Evolutionary conservation across 768 basidiomycete genomes (phyloP).

Genomic region (Russula ochroleuca): DNA sequence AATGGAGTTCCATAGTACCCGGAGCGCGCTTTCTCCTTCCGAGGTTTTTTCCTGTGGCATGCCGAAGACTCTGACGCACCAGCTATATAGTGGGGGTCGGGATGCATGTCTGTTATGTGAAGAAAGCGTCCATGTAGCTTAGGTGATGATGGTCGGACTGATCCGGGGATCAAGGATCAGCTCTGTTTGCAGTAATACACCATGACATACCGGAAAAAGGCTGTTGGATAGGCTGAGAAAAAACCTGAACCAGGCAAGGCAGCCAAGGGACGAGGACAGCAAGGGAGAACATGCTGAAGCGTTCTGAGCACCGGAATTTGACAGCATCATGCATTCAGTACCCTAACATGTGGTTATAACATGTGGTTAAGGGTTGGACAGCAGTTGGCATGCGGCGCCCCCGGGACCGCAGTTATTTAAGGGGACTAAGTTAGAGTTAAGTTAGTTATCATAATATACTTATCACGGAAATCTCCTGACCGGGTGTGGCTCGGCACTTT

Average conservation of each 20-base stretch:
- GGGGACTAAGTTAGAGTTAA: background rate
- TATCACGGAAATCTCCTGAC: background rate
- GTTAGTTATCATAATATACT: background rate
- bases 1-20: constrained; percentile 65
- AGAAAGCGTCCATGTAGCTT: constrained; percentile 70
- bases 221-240: constrained; percentile 16
- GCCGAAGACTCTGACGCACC: constrained; percentile 53
- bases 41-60: constrained; percentile 62
- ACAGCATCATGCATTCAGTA: background rate
- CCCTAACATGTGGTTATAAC: constrained; percentile 7
- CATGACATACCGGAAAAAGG: constrained; percentile 14
- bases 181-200: background rate
- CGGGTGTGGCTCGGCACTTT: constrained; percentile 4
- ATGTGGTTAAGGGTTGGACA: constrained; percentile 8
- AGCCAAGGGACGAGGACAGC: background rate
- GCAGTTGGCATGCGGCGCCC: constrained; percentile 9
- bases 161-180: constrained; percentile 5
- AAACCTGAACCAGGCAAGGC: constrained; percentile 3
- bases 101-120: constrained; percentile 83
- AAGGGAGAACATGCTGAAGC: constrained; percentile 17
- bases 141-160: constrained; percentile 27
- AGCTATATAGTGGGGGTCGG: constrained; percentile 60
- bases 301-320: background rate
- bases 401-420: constrained; percentile 2
- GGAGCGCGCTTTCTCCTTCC: constrained; percentile 49